phyloP scores from a whole-genome alignment of 345 rosid genomes.

The Sisymbrium irio region DNA sequence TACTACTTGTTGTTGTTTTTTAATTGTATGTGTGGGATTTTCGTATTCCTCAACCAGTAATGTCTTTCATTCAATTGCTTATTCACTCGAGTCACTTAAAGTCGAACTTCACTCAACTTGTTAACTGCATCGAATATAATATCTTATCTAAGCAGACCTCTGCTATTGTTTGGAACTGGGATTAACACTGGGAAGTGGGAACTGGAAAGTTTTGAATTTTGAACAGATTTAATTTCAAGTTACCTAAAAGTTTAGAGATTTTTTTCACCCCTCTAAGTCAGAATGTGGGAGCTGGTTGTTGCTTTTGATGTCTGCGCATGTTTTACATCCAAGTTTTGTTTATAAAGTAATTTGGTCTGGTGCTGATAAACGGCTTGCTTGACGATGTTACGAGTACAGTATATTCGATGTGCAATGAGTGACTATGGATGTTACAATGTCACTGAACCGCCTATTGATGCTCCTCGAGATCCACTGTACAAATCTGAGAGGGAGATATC shows the following conservation, averaged over 20 bases:
- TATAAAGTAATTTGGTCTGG: background rate
- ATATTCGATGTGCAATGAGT: constrained; percentile 79
- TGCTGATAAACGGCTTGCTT: background rate
- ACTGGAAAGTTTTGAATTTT: background rate
- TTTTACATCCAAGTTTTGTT: background rate
- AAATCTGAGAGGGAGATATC: constrained; percentile 69
- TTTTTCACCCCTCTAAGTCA: background rate
- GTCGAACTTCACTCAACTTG: background rate
- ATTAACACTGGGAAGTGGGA: background rate
- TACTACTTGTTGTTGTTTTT: background rate
- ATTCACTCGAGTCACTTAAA: background rate
- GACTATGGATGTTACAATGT: constrained; percentile 83
- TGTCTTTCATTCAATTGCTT: background rate
- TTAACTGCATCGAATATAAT: too few relatives aligned
- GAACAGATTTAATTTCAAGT: background rate
- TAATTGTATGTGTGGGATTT: background rate
- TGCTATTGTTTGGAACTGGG: background rate
- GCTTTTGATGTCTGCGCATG: background rate
- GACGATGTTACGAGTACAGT: constrained; percentile 45
- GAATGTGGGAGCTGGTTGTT: background rate
- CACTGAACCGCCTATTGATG: constrained; percentile 90
- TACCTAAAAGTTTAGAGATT: background rate
- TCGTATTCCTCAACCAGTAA: background rate
- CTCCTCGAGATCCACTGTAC: constrained; percentile 84
- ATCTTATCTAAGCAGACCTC: too few relatives aligned